Conservation (phyloP, 208 protist genomes). For the Trypanosoma vivax region DNA sequence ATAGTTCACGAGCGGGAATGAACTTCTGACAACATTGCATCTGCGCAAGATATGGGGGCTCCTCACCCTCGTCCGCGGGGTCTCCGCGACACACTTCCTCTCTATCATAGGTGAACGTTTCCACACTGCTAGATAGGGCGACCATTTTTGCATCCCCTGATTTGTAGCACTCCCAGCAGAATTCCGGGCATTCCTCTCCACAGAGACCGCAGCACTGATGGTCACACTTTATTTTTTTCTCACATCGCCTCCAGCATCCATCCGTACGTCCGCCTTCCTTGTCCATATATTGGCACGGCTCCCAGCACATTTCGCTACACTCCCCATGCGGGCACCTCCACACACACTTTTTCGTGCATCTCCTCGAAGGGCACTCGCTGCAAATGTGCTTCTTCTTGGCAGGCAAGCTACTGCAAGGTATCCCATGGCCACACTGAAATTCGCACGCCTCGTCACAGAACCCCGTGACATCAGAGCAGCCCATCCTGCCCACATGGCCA, state of each 20-base stretch:
- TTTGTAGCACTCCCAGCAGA: slow-evolving; percentile 21
- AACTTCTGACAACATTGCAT: not conserved
- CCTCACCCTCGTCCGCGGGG: not conserved
- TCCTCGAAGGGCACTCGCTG: slow-evolving; percentile 2
- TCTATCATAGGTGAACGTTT: not conserved
- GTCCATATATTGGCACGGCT: slow-evolving; percentile 18
- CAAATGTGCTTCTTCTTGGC: not conserved
- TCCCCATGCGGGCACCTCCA: slow-evolving; percentile 15
- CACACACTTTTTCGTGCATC: slow-evolving; percentile 16
- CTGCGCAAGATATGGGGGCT: slow-evolving; percentile 1
- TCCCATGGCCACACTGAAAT: slow-evolving; percentile 4
- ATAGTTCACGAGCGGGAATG: slow-evolving; percentile 15
- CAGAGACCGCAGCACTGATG: slow-evolving; percentile 36
- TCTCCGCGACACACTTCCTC: not conserved
- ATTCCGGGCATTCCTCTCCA: slow-evolving; percentile 35
- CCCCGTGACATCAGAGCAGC: not conserved
- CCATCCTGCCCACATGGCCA: slow-evolving; percentile 9
- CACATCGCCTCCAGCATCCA: slow-evolving; percentile 26
- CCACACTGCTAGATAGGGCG: not conserved
- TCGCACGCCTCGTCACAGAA: slow-evolving; percentile 4
- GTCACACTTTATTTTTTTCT: slow-evolving; percentile 2
- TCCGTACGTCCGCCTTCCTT: not conserved
- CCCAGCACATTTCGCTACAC: slow-evolving; percentile 12
- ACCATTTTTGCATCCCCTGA: not conserved
- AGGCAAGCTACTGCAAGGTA: not conserved